Evolutionary conservation across 805 yeast genomes (phyloP).

Genomic region (Lipomyces lipofer): DNA sequence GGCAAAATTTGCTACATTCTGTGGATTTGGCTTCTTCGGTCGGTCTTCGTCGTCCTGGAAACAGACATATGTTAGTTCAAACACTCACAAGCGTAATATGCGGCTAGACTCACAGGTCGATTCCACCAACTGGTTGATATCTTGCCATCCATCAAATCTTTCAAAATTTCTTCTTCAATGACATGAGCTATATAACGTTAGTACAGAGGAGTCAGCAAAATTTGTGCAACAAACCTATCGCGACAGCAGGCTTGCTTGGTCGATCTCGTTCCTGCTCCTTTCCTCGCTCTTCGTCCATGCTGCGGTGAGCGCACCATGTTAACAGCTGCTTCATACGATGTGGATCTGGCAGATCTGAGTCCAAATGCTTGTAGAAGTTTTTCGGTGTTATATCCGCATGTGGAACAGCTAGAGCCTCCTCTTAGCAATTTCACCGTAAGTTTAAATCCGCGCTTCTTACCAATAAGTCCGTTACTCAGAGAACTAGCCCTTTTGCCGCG

Average conservation of each 20-base stretch:
- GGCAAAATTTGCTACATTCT: slow-evolving; percentile 53
- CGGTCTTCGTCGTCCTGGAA: slow-evolving; percentile 35
- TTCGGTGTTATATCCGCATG: slow-evolving; percentile 60
- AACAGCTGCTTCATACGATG: slow-evolving; percentile 69
- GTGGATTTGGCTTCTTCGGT: slow-evolving; percentile 52
- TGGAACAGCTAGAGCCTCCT: slow-evolving; percentile 55
- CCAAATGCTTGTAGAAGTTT: slow-evolving; percentile 59
- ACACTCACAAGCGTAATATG: neutral
- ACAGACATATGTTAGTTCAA: slow-evolving; percentile 32
- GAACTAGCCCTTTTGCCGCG: slow-evolving; percentile 75
- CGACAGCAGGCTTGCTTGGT: slow-evolving; percentile 20
- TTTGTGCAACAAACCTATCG: slow-evolving; percentile 1
- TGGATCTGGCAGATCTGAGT: slow-evolving; percentile 65
- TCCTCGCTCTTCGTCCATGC: slow-evolving; percentile 38
- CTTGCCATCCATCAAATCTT: slow-evolving; percentile 59
- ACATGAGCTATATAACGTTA: slow-evolving; percentile 47
- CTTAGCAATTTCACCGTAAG: neutral
- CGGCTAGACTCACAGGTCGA: slow-evolving; percentile 38
- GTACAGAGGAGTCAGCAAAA: slow-evolving; percentile 31
- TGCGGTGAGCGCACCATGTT: slow-evolving; percentile 65
- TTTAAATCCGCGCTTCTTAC: slow-evolving; percentile 6
- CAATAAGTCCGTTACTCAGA: slow-evolving; percentile 65
- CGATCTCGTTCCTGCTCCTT: slow-evolving; percentile 23
- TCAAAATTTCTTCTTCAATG: slow-evolving; percentile 61
- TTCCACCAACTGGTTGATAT: slow-evolving; percentile 72